These are phyloP conservation scores for Tulasnella calospora DNA, from an alignment of 768 basidiomycete genomes.

Conservation along the genomic window DNA sequence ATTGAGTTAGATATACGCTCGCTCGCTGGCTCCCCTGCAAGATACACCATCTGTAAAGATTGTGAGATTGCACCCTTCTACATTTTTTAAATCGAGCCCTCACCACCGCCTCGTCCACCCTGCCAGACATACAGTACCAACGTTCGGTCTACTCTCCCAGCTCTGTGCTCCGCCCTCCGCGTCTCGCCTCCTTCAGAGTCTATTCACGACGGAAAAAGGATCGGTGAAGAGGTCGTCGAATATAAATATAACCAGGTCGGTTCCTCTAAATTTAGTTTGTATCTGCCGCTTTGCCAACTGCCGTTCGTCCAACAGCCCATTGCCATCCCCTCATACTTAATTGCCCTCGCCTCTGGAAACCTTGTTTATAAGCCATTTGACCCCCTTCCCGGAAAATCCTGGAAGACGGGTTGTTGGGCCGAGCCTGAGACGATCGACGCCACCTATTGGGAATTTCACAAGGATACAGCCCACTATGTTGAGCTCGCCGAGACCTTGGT, in stretches of 20 bases:
- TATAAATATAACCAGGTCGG: constrained; percentile 76
- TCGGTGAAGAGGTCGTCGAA: constrained; percentile 67
- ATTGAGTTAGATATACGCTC: constrained; percentile 58
- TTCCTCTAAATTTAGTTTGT: not conserved
- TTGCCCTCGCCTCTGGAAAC: constrained; percentile 86
- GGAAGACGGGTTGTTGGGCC: constrained; percentile 86
- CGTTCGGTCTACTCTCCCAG: constrained; percentile 74
- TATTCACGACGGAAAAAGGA: constrained; percentile 63
- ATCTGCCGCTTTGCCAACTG: not conserved
- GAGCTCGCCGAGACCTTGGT: constrained; percentile 1
- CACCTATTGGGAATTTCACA: constrained; percentile 81
- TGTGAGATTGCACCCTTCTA: constrained; percentile 39
- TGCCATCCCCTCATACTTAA: constrained; percentile 84
- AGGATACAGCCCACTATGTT: constrained; percentile 69
- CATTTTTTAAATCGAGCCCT: no score
- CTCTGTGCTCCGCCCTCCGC: constrained; percentile 78
- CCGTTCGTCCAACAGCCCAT: constrained; percentile 50
- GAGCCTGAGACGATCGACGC: constrained; percentile 77
- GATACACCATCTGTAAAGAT: constrained; percentile 87
- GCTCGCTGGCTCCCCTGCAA: constrained; percentile 74
- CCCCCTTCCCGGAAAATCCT: constrained; percentile 54
- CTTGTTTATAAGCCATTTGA: constrained; percentile 60
- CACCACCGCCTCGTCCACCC: no score
- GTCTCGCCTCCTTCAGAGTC: constrained; percentile 68
- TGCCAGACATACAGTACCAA: constrained; percentile 74